Evolutionary conservation across 1,139 yeast species (phyloP).

Genomic region (Waltiozyma solani): DNA sequence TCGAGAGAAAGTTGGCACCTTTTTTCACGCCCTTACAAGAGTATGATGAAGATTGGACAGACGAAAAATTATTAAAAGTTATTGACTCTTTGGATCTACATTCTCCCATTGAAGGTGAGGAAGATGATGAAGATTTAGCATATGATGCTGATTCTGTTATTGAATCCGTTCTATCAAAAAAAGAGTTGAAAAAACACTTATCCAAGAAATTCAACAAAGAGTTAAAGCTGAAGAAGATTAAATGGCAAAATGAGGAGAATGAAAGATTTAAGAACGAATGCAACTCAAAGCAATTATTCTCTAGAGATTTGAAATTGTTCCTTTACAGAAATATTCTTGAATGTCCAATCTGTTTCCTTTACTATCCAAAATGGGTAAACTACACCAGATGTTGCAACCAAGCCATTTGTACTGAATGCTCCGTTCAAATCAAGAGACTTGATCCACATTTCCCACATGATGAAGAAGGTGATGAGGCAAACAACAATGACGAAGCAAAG

Average conservation of each 20-base stretch:
- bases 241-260: slow-evolving; percentile 47
- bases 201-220: slow-evolving; percentile 41
- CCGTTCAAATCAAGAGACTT: slow-evolving; percentile 85
- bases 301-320: slow-evolving; percentile 32
- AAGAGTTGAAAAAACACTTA: slow-evolving; percentile 38
- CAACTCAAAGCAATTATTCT: slow-evolving; percentile 25
- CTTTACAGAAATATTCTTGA: slow-evolving; percentile 63
- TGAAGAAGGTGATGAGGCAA: slow-evolving; percentile 28
- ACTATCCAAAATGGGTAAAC: slow-evolving; percentile 72
- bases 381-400: slow-evolving; percentile 86
- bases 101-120: slow-evolving; percentile 42
- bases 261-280: slow-evolving; percentile 32
- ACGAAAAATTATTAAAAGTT: slow-evolving; percentile 52
- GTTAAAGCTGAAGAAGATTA: slow-evolving; percentile 35
- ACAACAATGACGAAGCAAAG: slow-evolving; percentile 22
- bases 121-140: slow-evolving; percentile 43
- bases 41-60: slow-evolving; percentile 65
- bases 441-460: slow-evolving; percentile 97
- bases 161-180: slow-evolving; percentile 35
- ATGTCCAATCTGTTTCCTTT: slow-evolving; percentile 92
- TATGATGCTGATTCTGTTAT: slow-evolving; percentile 23
- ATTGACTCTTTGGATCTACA: slow-evolving; percentile 48
- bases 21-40: slow-evolving; percentile 87
- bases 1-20: slow-evolving; percentile 70
- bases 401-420: slow-evolving; percentile 93